phyloP scores from a whole-genome alignment of 345 rosid genomes.

The Citrus mangshanensis region DNA sequence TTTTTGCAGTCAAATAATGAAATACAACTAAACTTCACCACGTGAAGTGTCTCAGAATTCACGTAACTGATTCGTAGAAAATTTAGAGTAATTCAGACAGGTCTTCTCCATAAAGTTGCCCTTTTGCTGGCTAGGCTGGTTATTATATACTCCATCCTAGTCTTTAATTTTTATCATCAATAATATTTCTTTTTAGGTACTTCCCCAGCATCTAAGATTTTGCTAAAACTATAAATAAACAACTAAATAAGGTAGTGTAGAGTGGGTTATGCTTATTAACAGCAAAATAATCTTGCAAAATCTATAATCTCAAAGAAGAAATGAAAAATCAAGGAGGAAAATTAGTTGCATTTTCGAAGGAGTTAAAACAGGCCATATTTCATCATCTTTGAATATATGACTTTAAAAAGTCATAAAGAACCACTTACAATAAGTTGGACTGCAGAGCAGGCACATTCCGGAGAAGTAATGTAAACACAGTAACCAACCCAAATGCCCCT shows the following conservation, averaged over 20 bases:
- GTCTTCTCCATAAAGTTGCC: background rate
- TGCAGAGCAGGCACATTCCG: slow-evolving; percentile 89
- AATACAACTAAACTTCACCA: background rate
- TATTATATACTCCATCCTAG: background rate
- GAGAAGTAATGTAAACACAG: slow-evolving; percentile 78
- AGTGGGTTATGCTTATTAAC: background rate
- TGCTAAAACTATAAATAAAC: background rate
- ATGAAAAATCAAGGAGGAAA: background rate
- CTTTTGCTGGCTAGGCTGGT: background rate
- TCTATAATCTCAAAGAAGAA: background rate
- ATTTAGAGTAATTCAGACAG: background rate
- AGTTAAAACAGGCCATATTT: background rate
- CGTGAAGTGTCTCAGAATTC: background rate
- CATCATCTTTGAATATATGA: background rate
- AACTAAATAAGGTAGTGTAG: background rate
- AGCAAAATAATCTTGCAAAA: background rate
- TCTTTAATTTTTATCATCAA: background rate
- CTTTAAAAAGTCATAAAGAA: slow-evolving; percentile 6
- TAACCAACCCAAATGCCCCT: slow-evolving; percentile 81
- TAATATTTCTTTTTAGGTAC: background rate
- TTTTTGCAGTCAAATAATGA: background rate
- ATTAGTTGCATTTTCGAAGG: background rate
- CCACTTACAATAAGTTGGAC: slow-evolving; percentile 69
- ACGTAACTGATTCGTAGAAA: background rate
- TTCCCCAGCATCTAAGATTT: background rate